These are phyloP conservation scores for Penicillium daleae DNA, from an alignment of 495 filamentous ascomycete species.

Conservation along the genomic window DNA sequence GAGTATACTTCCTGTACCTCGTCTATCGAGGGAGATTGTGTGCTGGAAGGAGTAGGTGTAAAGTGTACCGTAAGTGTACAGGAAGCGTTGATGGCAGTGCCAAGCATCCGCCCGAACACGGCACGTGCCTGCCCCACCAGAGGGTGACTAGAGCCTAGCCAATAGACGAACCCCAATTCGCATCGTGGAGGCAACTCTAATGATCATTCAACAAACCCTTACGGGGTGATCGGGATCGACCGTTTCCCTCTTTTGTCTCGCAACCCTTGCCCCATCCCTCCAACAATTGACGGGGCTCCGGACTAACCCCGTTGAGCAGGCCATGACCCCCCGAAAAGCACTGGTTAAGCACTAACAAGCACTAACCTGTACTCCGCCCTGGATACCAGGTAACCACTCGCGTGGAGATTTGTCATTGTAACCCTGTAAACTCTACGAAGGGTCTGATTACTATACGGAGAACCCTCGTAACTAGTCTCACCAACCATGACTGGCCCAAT, in stretches of 20 bases:
- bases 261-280: neutral
- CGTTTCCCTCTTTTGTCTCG: neutral
- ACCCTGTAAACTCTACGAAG: neutral
- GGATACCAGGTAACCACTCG: neutral
- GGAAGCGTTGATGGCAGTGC: neutral
- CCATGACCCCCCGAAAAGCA: neutral
- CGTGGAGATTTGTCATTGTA: neutral
- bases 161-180: neutral
- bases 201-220: constrained; percentile 11
- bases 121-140: constrained; percentile 3
- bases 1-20: neutral
- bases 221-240: neutral
- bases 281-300: neutral
- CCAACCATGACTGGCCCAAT: neutral
- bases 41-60: too few relatives aligned
- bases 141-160: neutral
- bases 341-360: constrained; percentile 1
- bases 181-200: constrained; percentile 7
- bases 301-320: neutral
- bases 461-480: neutral
- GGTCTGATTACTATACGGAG: neutral
- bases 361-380: neutral
- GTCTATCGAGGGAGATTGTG: neutral
- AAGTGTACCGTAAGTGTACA: too few relatives aligned
- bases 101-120: neutral